A percentile compares a stretch with the other conserved stretches of the same genome.
Evolutionary conservation across 352 stramenopile genomes (phyloP).

Genomic region (Pythium sp.): DNA sequence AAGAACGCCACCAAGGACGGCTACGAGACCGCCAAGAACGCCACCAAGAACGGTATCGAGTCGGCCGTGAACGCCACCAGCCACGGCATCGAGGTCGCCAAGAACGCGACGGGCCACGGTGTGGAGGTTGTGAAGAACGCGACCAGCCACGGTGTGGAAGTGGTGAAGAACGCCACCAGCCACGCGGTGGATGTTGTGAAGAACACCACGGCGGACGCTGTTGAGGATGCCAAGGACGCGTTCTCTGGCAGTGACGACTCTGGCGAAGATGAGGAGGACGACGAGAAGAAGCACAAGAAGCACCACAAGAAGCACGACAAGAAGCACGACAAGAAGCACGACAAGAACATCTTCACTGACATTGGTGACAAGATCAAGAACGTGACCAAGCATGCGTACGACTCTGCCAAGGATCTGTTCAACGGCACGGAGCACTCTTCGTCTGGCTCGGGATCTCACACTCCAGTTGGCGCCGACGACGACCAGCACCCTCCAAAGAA

Average conservation of each 20-base stretch:
- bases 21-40: conserved; percentile 1
- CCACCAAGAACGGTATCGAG: conserved; percentile 1
- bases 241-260: conserved; percentile 15
- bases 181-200: not conserved
- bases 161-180: conserved; percentile 6
- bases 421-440: no score
- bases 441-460: no score
- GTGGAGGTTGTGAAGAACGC: not conserved
- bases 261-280: conserved; percentile 26
- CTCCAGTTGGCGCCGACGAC: not conserved
- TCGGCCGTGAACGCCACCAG: not conserved
- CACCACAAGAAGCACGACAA: conserved; percentile 10
- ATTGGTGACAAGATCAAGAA: conserved; percentile 23
- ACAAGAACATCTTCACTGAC: conserved; percentile 13
- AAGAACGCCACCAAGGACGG: not conserved
- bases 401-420: no score
- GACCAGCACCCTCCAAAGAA: conserved; percentile 15
- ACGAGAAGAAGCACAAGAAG: conserved; percentile 18
- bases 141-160: not conserved
- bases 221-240: conserved; percentile 19
- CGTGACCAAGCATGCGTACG: no score
- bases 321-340: conserved; percentile 11
- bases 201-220: conserved; percentile 8
- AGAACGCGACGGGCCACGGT: not conserved
- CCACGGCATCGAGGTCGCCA: not conserved